Evolutionary conservation across 2,329 filamentous ascomycete species (phyloP), one percentile per base, ranked within the genome.

Genomic region (Nemania serpens): DNA sequence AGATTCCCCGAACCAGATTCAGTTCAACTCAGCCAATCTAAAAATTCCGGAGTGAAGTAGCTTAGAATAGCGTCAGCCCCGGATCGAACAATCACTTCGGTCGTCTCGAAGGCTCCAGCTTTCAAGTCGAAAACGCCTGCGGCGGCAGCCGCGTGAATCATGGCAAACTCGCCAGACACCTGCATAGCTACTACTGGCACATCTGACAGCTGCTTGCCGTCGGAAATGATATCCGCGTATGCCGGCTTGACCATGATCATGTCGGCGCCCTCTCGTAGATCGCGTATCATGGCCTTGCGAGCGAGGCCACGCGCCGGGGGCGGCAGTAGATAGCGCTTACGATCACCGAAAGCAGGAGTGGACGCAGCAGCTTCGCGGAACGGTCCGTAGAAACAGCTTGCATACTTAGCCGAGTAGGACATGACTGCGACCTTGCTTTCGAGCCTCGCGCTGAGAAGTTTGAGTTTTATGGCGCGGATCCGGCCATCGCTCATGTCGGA

Each of bases 181-280:
- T 99, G 95, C 75, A 98, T 98, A 18, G 94, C 94, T 1, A 94
- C 93, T 36, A 99, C 84, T 1, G 94, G 94, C 76, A 98, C 83
- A 75, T 98, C 93, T 73, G 88, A 89, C 55, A 98, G 84, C 57
- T 97, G 92, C 81, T 97, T 97, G 56, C 94, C 94, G 73, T 99
- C 94, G 68, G 91, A 91, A 75, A 99, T 97, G 71, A 99, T 96
- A 76, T 99, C 94, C 43, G 98, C 84, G 75, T 97, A 98, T 13
- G 94, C 94, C 1, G 94, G 94, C 82, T 99, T 99, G 64, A 99
- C 94, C 94, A 99, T 97, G 77, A 99, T 97, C 68, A 97, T 92
- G 73, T 99, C 94, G n/a, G 94, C 94, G 25, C 94, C 94, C 78
- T 99, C 94, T 65, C 84, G 84, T 68, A 98, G 93, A 74, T 99